Conservation (phyloP, 73 alveolate species). For the Blepharisma japonicum region DNA sequence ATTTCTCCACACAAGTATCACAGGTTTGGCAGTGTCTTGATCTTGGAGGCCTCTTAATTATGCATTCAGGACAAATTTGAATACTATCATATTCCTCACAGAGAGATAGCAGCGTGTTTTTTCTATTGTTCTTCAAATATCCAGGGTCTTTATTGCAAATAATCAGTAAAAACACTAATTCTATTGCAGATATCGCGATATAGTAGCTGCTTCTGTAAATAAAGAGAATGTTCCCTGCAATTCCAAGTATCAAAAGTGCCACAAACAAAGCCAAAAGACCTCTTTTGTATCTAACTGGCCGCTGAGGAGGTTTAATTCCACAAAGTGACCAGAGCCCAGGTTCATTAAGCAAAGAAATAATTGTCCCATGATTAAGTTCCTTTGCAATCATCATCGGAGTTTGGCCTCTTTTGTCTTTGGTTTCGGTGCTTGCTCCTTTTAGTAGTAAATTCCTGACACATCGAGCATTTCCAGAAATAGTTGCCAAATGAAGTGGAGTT, state of each 20-base stretch:
- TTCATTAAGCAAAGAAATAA: neutral
- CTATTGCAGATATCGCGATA: neutral
- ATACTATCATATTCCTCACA: constrained; percentile 14
- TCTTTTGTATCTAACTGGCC: neutral
- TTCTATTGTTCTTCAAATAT: neutral
- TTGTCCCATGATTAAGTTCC: constrained; percentile 34
- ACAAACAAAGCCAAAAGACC: neutral
- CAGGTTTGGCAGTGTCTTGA: neutral
- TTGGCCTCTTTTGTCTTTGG: constrained; percentile 49
- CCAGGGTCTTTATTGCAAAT: constrained; percentile 18
- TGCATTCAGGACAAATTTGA: constrained; percentile 22
- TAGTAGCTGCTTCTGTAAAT: neutral
- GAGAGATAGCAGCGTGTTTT: neutral
- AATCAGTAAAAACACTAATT: neutral
- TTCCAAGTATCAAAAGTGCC: neutral
- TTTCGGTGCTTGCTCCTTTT: constrained; percentile 62
- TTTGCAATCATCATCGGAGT: constrained; percentile 51
- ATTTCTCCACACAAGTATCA: neutral
- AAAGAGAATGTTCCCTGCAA: neutral
- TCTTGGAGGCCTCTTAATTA: neutral
- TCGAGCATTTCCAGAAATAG: constrained; percentile 49
- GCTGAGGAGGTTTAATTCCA: constrained; percentile 7
- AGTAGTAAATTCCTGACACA: constrained; percentile 61
- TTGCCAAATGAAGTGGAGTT: constrained; percentile 62
- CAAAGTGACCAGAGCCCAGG: neutral